Evolutionary conservation across 1,284 basidiomycete species (phyloP).

Genomic region (Ganoderma resinaceum): DNA sequence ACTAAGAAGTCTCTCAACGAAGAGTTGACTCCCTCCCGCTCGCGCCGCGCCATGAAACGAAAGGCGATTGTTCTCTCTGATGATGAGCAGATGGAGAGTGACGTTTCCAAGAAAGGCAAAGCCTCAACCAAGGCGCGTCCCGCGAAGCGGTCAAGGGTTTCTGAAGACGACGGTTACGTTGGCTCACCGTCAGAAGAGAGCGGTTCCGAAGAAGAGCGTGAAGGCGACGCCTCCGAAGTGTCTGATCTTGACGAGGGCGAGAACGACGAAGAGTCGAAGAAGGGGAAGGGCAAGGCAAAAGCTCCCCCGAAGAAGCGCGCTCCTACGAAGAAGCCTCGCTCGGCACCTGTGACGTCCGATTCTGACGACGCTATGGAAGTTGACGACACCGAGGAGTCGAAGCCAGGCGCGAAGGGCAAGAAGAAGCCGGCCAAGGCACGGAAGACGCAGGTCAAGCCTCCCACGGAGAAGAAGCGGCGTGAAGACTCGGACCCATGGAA

Average conservation of each 20-base stretch:
- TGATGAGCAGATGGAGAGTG: conserved; percentile 44
- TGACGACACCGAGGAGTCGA: conserved; percentile 48
- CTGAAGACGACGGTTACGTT: conserved; percentile 45
- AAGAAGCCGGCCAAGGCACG: conserved; percentile 50
- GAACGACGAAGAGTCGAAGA: conserved; percentile 43
- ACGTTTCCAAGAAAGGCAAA: conserved; percentile 29
- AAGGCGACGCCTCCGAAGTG: conserved; percentile 28
- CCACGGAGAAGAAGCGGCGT: conserved; percentile 66
- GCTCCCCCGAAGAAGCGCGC: conserved; percentile 26
- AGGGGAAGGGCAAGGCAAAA: conserved; percentile 32
- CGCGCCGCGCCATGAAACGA: conserved; percentile 41
- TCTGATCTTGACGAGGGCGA: conserved; percentile 40
- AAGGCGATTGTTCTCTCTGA: conserved; percentile 53
- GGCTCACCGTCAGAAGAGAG: conserved; percentile 35
- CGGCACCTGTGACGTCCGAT: conserved; percentile 35
- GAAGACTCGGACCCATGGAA: conserved; percentile 85
- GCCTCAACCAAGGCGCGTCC: conserved; percentile 32
- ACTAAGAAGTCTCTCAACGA: conserved; percentile 44
- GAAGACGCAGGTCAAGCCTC: conserved; percentile 55
- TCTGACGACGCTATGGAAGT: conserved; percentile 63
- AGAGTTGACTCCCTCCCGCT: conserved; percentile 40
- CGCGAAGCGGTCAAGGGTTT: conserved; percentile 35
- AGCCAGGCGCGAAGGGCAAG: conserved; percentile 38
- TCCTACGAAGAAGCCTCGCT: conserved; percentile 27
- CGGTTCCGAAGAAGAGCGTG: conserved; percentile 36